Conservation (phyloP, 2,329 filamentous ascomycete species). For the Exophiala bonariae region DNA sequence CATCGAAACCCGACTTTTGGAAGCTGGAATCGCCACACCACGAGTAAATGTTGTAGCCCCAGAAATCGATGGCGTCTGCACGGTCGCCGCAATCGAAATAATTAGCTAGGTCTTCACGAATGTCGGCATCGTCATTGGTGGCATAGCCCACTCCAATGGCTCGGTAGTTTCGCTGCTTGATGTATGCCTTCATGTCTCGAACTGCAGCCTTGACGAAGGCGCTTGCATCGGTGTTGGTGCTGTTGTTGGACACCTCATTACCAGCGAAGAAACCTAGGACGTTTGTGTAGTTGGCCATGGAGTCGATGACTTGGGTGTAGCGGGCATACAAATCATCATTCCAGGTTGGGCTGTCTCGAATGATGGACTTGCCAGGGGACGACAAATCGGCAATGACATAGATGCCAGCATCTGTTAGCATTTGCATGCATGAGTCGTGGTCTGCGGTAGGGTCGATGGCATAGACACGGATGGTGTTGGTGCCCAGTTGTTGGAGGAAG, state of each 20-base stretch:
- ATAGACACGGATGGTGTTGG: constrained; percentile 94
- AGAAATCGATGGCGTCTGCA: constrained; percentile 80
- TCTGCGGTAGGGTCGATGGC: constrained; percentile 78
- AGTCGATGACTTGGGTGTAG: constrained; percentile 82
- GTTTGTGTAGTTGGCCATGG: constrained; percentile 80
- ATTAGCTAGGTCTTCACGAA: constrained; percentile 77
- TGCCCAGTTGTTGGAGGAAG: constrained; percentile 72
- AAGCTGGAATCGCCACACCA: constrained; percentile 91
- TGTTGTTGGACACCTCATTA: constrained; percentile 91
- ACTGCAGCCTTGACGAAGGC: constrained; percentile 98
- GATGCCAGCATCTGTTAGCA: constrained; percentile 82
- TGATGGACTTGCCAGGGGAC: constrained; percentile 79
- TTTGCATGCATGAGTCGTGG: constrained; percentile 81
- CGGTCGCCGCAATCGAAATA: constrained; percentile 90
- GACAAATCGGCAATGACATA: constrained; percentile 92
- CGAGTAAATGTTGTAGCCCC: constrained; percentile 99
- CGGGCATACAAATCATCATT: constrained; percentile 73
- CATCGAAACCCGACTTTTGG: constrained; percentile 73
- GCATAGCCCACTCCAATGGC: constrained; percentile 90
- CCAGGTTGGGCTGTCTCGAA: constrained; percentile 78
- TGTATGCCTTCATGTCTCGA: constrained; percentile 93
- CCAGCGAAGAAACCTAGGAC: constrained; percentile 97
- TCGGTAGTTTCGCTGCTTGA: constrained; percentile 75
- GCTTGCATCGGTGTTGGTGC: constrained; percentile 84
- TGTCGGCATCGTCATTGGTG: constrained; percentile 85